Evolutionary conservation across 805 yeast species (phyloP), one percentile per base, ranked within the genome.

Genomic region (Zygoascus tannicola): DNA sequence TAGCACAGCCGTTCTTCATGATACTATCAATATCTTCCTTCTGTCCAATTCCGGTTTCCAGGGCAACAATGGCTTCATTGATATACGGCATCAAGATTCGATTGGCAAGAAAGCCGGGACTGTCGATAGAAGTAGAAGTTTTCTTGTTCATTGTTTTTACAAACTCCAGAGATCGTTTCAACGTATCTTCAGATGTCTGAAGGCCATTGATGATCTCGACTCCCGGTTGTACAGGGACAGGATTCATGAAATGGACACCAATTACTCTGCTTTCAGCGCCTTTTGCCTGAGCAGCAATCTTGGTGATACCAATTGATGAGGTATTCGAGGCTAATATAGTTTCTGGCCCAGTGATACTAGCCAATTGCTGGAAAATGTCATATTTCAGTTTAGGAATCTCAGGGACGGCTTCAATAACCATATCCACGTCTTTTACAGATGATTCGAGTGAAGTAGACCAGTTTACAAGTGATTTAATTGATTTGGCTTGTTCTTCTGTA

Each of bases 1-100:
- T 63, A 21, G 71, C 72, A 47, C 71, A 67, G 21, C 72, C 71
- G 47, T 65, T 65, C 54, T 59, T 63, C 70, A 67, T 66, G 51
- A 67, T 67, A 48, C 52, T 63, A 55, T 67, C 71, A 43, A 67
- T 65, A 46, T 66, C 70, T 46, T 67, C 69, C 44, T 59, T 56
- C 26, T 49, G 32, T 37, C 71, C 71, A 20, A 66, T 47, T 10
- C 71, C 71, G 16, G 64, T 60, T 55, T 67, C 71, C 7, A 60
- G 47, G 34, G 64, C 55, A 32, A 64, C 53, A 44, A 67, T 58
- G 14, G 72, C 71, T 55, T 67, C 72, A 49, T 67, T 67, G 54
- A 67, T 63, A 54, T 68, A 68, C 14, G 71, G 71, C 55, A 67
- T 56, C 40, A 67, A 57, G 32, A 67, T 58, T 30, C 72, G 59